Evolutionary conservation across 805 yeast genomes (phyloP).

Genomic region (Brettanomyces custersianus): DNA sequence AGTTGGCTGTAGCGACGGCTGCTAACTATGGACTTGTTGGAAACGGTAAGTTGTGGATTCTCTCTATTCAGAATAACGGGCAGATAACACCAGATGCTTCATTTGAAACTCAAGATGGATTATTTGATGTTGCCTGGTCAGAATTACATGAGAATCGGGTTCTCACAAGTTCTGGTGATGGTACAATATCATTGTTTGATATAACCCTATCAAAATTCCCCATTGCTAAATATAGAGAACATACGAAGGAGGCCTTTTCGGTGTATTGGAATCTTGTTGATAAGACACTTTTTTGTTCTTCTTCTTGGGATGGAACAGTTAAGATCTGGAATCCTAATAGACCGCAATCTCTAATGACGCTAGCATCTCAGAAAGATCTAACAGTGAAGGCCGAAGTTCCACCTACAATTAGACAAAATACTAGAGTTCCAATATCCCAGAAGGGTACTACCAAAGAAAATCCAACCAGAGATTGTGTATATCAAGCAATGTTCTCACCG

Average conservation of each 20-base stretch:
- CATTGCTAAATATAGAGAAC: conserved; percentile 68
- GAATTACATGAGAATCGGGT: conserved; percentile 85
- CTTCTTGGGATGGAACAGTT: conserved; percentile 90
- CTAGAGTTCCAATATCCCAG: conserved; percentile 26
- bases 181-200: conserved; percentile 77
- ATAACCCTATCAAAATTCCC: conserved; percentile 59
- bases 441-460: conserved; percentile 25
- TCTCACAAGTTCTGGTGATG: conserved; percentile 82
- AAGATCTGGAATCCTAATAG: conserved; percentile 70
- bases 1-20: conserved; percentile 81
- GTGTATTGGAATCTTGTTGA: conserved; percentile 30
- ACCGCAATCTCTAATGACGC: conserved; percentile 45
- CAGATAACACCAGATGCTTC: conserved; percentile 39
- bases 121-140: conserved; percentile 84
- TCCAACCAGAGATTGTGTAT: conserved; percentile 50
- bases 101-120: conserved; percentile 90
- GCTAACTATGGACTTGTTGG: conserved; percentile 94
- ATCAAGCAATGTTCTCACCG: conserved; percentile 76
- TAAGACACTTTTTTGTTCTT: conserved; percentile 55
- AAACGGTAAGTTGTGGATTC: conserved; percentile 71
- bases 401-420: not conserved
- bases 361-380: conserved; percentile 28
- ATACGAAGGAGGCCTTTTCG: conserved; percentile 35
- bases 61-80: conserved; percentile 65
- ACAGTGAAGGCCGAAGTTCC: conserved; percentile 12